phyloP scores from a whole-genome alignment of 768 basidiomycete genomes.

The Cystobasidium ongulense region DNA sequence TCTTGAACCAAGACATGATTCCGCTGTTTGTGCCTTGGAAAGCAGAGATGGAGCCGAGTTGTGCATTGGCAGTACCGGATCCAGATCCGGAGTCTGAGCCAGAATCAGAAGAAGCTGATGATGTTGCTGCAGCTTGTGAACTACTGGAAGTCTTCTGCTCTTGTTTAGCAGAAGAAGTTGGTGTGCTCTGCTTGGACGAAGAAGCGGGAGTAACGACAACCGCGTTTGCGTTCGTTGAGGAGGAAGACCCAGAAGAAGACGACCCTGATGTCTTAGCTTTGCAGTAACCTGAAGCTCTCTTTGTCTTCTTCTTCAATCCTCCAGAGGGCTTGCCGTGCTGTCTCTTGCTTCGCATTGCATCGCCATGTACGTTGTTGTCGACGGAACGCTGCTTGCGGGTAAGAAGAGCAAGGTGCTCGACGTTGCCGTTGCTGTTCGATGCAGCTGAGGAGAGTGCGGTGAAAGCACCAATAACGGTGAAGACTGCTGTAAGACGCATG shows the following conservation, averaged over 20 bases:
- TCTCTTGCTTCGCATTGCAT: not conserved
- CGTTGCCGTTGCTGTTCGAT: not conserved
- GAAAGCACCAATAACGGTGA: not conserved
- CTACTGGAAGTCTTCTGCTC: not conserved
- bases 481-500: not conserved
- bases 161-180: not conserved
- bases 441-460: not conserved
- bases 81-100: not conserved
- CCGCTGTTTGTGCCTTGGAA: constrained; percentile 20
- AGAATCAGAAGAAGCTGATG: not conserved
- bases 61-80: not conserved
- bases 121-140: not conserved
- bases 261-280: not conserved
- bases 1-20: constrained; percentile 20
- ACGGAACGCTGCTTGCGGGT: not conserved
- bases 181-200: not conserved
- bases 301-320: not conserved
- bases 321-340: not conserved
- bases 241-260: not conserved
- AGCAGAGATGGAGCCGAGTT: constrained; percentile 22
- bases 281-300: not conserved
- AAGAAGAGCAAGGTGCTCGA: not conserved
- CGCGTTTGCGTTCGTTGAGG: not conserved
- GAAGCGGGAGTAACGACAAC: not conserved
- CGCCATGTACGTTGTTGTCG: not conserved